Evolutionary conservation across 2,329 filamentous ascomycete genomes (phyloP), one percentile per base, ranked within the genome.

Genomic region (Xylaria sp.): DNA sequence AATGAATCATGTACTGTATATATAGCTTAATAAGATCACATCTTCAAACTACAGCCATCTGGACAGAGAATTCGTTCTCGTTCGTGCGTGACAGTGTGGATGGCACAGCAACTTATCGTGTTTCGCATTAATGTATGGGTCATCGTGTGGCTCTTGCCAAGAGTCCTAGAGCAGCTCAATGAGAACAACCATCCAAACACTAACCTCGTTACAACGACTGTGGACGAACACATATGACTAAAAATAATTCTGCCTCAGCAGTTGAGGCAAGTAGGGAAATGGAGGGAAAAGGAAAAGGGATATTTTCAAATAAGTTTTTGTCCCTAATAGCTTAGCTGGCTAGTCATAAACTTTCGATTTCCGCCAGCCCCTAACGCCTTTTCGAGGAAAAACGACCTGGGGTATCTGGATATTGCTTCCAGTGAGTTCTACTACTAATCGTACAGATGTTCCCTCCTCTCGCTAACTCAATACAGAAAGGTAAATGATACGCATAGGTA

Each of bases 381-480:
- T 41, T 66, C 20, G 23, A 64, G 61, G 18, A 34, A 34, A 64
- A 18, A 62, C 63, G 57, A 61, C 59, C 55, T 39, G 63, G 55
- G 74, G 74, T 75, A 75, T 75, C 71, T 70, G 58, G 56, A 57
- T 55, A 69, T 64, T 67, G 66, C 57, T 69, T 67, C 63, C 69
- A 69, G 65, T 67, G 41, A 66, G 55, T 58, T 52, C 31, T 61
- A 39, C 39, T 37, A 62, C 70, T 64, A 66, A 55, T 66, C 66
- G 9, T 66, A 66, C 55, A 66, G 20, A 25, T 51, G 25, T 15
- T 3, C 6, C 63, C n/a, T 54, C 25, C 2, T 31, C 48, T 7
- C 6, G 46, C 18, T 7, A 31, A 31, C 25, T 34, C n/a, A 44
- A 13, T 39, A 23, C 34, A n/a, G 10, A 41, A 23, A 46, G 6